Evolutionary conservation across 257 asterid genomes (phyloP).

Genomic region (Avicennia marina): DNA sequence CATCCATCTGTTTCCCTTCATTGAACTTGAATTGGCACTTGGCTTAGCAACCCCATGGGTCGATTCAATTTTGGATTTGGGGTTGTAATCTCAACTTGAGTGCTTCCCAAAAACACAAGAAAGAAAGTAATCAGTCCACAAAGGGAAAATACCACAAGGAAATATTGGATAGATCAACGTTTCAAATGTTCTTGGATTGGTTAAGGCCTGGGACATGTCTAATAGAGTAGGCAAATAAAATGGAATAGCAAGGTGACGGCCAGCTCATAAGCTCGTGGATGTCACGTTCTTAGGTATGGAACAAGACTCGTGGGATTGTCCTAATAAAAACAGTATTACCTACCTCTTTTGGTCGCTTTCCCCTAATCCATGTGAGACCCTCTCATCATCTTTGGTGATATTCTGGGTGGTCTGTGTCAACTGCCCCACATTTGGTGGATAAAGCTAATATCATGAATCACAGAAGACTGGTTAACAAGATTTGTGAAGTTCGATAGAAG

Average conservation of each 20-base stretch:
- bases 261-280: slow-evolving; percentile 48
- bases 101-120: slow-evolving; percentile 13
- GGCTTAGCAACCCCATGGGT: slow-evolving; percentile 35
- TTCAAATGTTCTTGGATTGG: slow-evolving; percentile 16
- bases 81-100: slow-evolving; percentile 25
- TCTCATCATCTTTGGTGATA: neutral
- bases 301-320: slow-evolving; percentile 53
- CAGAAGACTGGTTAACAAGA: no score
- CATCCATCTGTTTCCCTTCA: slow-evolving; percentile 13
- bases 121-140: slow-evolving; percentile 4
- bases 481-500: no score
- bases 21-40: slow-evolving; percentile 33
- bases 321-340: slow-evolving; percentile 29
- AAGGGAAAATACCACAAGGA: slow-evolving; percentile 17
- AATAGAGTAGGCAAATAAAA: slow-evolving; percentile 36
- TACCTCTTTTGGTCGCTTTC: neutral
- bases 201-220: slow-evolving; percentile 18
- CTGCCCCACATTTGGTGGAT: no score
- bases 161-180: slow-evolving; percentile 11
- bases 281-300: slow-evolving; percentile 75
- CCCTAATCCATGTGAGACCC: neutral
- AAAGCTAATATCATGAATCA: no score
- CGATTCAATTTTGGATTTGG: slow-evolving; percentile 17
- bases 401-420: neutral
- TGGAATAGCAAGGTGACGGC: slow-evolving; percentile 41